Evolutionary conservation across 768 basidiomycete species (phyloP).

Genomic region (Austroboletus festivus): DNA sequence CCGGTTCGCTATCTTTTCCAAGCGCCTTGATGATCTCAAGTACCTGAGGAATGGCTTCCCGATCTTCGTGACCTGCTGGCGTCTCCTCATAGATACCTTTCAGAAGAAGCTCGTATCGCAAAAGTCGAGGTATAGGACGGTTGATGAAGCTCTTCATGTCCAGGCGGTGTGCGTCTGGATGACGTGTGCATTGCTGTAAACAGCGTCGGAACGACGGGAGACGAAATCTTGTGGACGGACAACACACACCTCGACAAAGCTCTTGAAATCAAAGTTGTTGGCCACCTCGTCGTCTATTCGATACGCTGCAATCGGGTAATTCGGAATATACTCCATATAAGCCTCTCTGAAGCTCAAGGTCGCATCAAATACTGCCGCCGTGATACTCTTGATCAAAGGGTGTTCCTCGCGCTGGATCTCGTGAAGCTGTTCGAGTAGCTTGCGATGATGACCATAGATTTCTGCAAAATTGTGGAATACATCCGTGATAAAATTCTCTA

Average conservation of each 20-base stretch:
- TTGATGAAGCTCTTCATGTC: constrained; percentile 95
- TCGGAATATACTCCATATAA: constrained; percentile 91
- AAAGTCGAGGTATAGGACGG: constrained; percentile 83
- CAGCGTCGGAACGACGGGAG: constrained; percentile 1
- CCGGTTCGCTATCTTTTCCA: constrained; percentile 85
- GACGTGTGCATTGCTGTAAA: constrained; percentile 48
- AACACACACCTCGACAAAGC: constrained; percentile 69
- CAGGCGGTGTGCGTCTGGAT: constrained; percentile 74
- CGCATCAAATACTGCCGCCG: constrained; percentile 82
- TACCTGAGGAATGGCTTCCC: constrained; percentile 77
- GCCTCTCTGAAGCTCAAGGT: constrained; percentile 90
- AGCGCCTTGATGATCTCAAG: constrained; percentile 84
- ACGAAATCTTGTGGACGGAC: neutral
- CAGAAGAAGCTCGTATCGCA: constrained; percentile 85
- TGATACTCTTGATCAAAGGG: constrained; percentile 73
- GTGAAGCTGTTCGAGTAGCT: constrained; percentile 75
- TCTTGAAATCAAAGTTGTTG: constrained; percentile 74
- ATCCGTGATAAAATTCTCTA: constrained; percentile 77
- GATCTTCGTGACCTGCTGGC: constrained; percentile 73
- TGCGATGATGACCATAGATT: constrained; percentile 69
- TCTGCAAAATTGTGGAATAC: constrained; percentile 88
- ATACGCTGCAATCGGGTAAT: constrained; percentile 89
- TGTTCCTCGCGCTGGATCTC: constrained; percentile 88
- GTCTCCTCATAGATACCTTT: constrained; percentile 78
- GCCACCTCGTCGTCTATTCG: constrained; percentile 85